Base-by-base conservation (phyloP, 2,329 filamentous ascomycete species). In the Colletotrichum liaoningense region DNA sequence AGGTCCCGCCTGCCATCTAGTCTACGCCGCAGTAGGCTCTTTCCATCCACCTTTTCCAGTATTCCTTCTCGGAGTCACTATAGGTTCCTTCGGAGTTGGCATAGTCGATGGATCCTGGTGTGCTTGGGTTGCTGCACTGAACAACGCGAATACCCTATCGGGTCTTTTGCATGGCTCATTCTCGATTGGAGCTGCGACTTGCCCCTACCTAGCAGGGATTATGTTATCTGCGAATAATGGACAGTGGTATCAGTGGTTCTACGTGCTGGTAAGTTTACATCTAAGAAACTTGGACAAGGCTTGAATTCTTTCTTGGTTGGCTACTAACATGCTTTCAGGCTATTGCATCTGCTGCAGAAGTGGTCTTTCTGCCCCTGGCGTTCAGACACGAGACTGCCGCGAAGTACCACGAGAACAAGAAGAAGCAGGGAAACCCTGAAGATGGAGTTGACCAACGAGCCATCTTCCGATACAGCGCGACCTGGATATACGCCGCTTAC, bases 201-300 rank as follows among this genome's bases (percentile, higher is more conserved):
- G 88, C 5, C 94, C 93, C 0, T 81, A 95, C 5, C 86, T 95
- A 69, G 93, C 93, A 1, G 95, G 94, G 0, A 87, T 89, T 3
- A 91, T 96, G 88, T 89, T 95, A 38, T 91, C 92, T 0, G 90
- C 90, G 74, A 89, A 83, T 0, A 76, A 84, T 2, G 78, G 92
- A 58, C 84, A 85, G 0, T 97, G 94, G 94, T 94, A 92, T 77
- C 85, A 85, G 7, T 95, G 93, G 81, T 96, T 94, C 81, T 95
- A 94, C 79, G 82, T 95, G 67, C 93, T 95, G 90, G 87, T 93
- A 78, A 76, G 83, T 72, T 26, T 1, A 1, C 7, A 3, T 4
- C 5, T 1, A 2, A 6, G 7, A 5, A 5, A 11, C 5, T 1
- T 14, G 0, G 6, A 14, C 2, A 0, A 16, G 11, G 22, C 9